Conservation (phyloP, 1,284 basidiomycete genomes). For the Heterobasidion parviporum region DNA sequence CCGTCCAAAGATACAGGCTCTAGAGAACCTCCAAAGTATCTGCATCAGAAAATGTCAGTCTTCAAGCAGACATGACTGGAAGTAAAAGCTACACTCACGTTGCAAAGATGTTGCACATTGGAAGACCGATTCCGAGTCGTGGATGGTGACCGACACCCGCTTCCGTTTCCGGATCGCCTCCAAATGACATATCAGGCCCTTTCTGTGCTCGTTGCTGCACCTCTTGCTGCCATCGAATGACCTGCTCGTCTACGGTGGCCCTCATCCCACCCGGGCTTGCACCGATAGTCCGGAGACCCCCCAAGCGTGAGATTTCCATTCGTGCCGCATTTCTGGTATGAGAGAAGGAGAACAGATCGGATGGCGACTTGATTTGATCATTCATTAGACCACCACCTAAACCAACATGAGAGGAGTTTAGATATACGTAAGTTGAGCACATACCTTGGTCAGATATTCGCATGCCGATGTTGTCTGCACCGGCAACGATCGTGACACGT, state of each 20-base stretch:
- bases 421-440: neutral
- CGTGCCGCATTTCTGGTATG: slow-evolving; percentile 68
- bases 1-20: slow-evolving; percentile 79
- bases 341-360: slow-evolving; percentile 78
- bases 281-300: slow-evolving; percentile 61
- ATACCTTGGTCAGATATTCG: slow-evolving; percentile 83
- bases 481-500: slow-evolving; percentile 64
- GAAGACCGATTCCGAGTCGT: slow-evolving; percentile 71
- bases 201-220: slow-evolving; percentile 10
- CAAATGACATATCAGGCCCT: slow-evolving; percentile 3
- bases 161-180: slow-evolving; percentile 31
- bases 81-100: slow-evolving; percentile 37
- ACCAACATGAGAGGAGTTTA: slow-evolving; percentile 2
- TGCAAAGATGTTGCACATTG: slow-evolving; percentile 82
- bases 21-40: slow-evolving; percentile 76
- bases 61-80: slow-evolving; percentile 1
- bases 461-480: slow-evolving; percentile 63
- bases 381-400: slow-evolving; percentile 63
- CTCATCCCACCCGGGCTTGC: slow-evolving; percentile 53
- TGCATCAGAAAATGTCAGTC: slow-evolving; percentile 16
- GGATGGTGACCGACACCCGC: slow-evolving; percentile 46
- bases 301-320: slow-evolving; percentile 58
- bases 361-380: slow-evolving; percentile 46
- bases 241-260: slow-evolving; percentile 72
- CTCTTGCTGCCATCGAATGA: slow-evolving; percentile 38